Evolutionary conservation across 2,329 filamentous ascomycete genomes (phyloP).

Genomic region (Claviceps sp.): DNA sequence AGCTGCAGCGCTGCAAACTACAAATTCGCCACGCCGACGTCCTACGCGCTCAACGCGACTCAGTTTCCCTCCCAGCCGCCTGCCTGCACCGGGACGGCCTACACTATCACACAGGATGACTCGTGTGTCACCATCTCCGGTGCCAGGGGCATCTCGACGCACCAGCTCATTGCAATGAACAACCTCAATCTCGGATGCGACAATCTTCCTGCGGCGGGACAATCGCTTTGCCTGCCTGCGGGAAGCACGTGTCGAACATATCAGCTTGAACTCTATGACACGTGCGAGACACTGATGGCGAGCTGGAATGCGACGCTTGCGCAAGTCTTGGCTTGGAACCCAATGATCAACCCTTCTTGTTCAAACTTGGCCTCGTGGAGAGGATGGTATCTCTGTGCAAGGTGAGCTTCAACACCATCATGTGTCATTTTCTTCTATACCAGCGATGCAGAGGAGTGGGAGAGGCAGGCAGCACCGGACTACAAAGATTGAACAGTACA

Average conservation of each 20-base stretch:
- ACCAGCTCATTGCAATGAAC: background rate
- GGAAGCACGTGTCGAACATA: background rate
- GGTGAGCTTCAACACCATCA: background rate
- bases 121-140: background rate
- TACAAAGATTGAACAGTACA: no score
- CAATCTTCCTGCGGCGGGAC: background rate
- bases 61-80: background rate
- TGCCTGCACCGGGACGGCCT: background rate
- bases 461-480: no score
- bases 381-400: background rate
- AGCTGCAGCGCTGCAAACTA: background rate
- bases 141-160: background rate
- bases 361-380: background rate
- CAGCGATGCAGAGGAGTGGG: no score
- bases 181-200: slow-evolving; percentile 1
- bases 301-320: background rate
- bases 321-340: background rate
- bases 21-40: background rate
- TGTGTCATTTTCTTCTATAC: no score
- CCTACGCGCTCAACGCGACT: slow-evolving; percentile 1
- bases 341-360: background rate
- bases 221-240: background rate
- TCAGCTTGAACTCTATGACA: background rate
- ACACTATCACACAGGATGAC: background rate
- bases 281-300: background rate